Base-by-base conservation (phyloP, 164 flowering plant genomes). In the Macadamia integrifolia region DNA sequence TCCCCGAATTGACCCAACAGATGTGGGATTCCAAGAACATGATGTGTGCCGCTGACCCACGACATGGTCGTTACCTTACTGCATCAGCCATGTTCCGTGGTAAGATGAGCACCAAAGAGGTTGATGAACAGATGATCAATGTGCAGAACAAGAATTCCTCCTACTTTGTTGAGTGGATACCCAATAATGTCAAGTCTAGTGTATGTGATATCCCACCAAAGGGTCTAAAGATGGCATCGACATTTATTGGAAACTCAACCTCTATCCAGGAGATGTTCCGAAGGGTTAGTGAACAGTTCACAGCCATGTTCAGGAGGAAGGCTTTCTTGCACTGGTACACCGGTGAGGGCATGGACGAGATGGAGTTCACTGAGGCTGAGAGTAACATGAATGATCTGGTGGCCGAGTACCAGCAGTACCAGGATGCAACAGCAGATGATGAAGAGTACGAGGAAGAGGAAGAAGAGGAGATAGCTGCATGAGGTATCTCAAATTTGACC, bases 151-250 rank as follows among this genome's bases (percentile, higher is more conserved):
- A 71, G 65, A 65, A 71, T 65, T 65, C 74, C 23, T 71, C 74
- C 31, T 71, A 71, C 74, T 71, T 71, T 66, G 74, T 71, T 6
- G 74, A 71, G 44, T 64, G 76, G 76, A 73, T 73, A 4, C 76
- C 76, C 6, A 68, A 73, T 60, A 73, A 73, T 32, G 76, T 69
- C 11, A 73, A 73, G 72, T 73, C 76, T 14, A 73, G 68, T 30
- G 76, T 73, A 6, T 73, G 76, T 52, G 76, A 73, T 29, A 73
- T 73, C 40, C 76, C 76, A 6, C 76, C 76, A 9, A 73, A 48
- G 60, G 72, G 72, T 14, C 57, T 73, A 64, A 68, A 68, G 65
- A 68, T 73, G 76, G 64, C 76, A 0, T 73, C 76, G 5, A 73
- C 76, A 0, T 73, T 73, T 15, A 69, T 73, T 58, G 76, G 76